phyloP scores from a whole-genome alignment of 2,329 filamentous ascomycete species.

The Arthroderma sp. region DNA sequence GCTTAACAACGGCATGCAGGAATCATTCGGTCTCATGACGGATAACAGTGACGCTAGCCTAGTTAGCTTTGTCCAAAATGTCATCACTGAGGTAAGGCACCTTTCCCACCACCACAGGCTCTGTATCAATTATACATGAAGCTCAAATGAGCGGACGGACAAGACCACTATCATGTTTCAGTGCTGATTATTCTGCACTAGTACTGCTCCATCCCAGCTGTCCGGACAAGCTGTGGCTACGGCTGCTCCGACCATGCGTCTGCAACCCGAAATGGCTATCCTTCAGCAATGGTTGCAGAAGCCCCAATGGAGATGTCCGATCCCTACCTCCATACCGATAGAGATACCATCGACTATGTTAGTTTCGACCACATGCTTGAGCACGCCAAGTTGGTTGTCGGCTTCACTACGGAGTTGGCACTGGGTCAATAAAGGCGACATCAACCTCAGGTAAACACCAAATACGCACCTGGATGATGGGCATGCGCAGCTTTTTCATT shows the following conservation, averaged over 20 bases:
- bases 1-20: slow-evolving; percentile 64
- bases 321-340: slow-evolving; percentile 59
- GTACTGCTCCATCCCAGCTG: slow-evolving; percentile 81
- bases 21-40: slow-evolving; percentile 83
- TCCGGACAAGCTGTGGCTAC: slow-evolving; percentile 80
- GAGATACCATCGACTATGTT: slow-evolving; percentile 57
- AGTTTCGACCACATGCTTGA: slow-evolving; percentile 86
- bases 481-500: too few species aligned
- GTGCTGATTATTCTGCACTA: slow-evolving; percentile 17
- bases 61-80: slow-evolving; percentile 79
- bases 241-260: slow-evolving; percentile 62
- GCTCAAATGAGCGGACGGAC: neutral
- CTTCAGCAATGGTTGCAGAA: slow-evolving; percentile 53
- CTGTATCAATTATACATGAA: neutral
- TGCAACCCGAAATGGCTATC: slow-evolving; percentile 52
- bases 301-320: slow-evolving; percentile 47
- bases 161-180: neutral
- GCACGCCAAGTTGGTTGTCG: slow-evolving; percentile 73
- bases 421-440: slow-evolving; percentile 27
- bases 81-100: slow-evolving; percentile 52
- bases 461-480: too few species aligned
- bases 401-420: slow-evolving; percentile 70
- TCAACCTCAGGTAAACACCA: too few species aligned
- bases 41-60: slow-evolving; percentile 76
- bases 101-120: neutral